Base-by-base conservation (phyloP, 1,284 basidiomycete species). In the Apiotrichum montevideense region DNA sequence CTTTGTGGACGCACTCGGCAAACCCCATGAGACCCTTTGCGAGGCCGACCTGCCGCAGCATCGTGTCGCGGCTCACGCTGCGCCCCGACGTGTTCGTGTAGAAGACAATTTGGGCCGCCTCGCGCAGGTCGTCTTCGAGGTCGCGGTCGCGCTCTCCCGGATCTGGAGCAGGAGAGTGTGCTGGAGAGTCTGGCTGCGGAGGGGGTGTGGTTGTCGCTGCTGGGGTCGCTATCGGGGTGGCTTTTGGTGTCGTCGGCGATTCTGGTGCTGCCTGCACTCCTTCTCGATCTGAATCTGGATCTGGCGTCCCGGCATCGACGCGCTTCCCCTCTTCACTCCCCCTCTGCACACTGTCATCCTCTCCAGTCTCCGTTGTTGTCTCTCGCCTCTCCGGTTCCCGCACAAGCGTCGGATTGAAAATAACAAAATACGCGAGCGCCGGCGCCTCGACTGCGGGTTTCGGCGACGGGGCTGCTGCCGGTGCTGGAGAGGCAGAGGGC, bases 1-100 rank as follows among this genome's bases (percentile, higher is more conserved):
- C 21, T 21, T 21, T 21, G 21, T 21, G 21, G 14, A 67, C 67
- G 41, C 55, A 70, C 69, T 71, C 68, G 10, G 63, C 60, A 54
- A 75, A 73, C 4, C 70, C 68, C 69, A 73, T 73, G 10, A 75
- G 50, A 11, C 73, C 73, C 57, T 70, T 73, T 6, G 69, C 68
- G 5, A 75, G 57, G 8, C 73, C 71, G 6, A 70, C 69, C 62
- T 75, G 72, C 54, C 71, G 59, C 48, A 75, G 58, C 73, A 73
- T 75, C 39, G 55, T 66, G 59, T 73, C 69, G 45, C 73, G 55
- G 55, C 65, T 70, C 14, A 75, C 70, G 13, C 66, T 61, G 5
- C 66, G 64, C 40, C 68, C 64, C 34, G 65, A 57, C 7, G 66
- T 66, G 21, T 21, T 21, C 13, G 71, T 75, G 61, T 75, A 75